Base-by-base conservation (phyloP, 1,139 yeast species). In the Candida neerlandica region DNA sequence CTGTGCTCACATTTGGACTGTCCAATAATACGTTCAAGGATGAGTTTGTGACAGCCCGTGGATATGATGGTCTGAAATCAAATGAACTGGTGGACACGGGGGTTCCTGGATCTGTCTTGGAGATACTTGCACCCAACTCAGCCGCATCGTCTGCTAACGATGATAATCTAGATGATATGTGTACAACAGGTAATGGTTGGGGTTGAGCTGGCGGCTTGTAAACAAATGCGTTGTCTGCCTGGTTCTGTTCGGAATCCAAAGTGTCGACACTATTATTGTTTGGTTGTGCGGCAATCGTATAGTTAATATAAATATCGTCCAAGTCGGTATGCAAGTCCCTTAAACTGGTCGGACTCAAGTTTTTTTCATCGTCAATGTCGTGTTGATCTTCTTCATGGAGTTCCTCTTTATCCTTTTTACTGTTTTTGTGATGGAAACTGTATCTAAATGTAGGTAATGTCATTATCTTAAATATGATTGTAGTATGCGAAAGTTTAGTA, bases 21-120 rank as follows among this genome's bases (percentile, higher is more conserved):
- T 69, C 75, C 29, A 68, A 55, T 48, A 74, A 60, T n/a, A 73
- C 76, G 51, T 73, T 70, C 46, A 74, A 55, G 11, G 77, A 70
- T 2, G 75, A 63, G 54, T 69, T 71, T 27, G 77, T 70, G 53
- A 65, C 58, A 7, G 65, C 65, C 33, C 62, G 60, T 11, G 59
- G 62, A 29, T 41, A 46, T 7, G 44, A 37, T 14, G 55, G 55
- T 16, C 53, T 40, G 57, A 69, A 68, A 46, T 70, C 74, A 55
- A 69, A 68, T 6, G 71, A 66, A 19, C 57, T 51, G 5, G 58
- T 42, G 2, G 71, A 66, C 27, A 58, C 57, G 4, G 71, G 69
- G 10, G 71, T 64, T 46, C 61, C 65, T 5, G 73, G 73, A 1
- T 68, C 71, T 53, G 70, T 68, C 51, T 59, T 61, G 12, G 56